Evolutionary conservation across 164 flowering plant genomes (phyloP), one percentile per base, ranked within the genome.

Genomic region (Euptelea pleiosperma): DNA sequence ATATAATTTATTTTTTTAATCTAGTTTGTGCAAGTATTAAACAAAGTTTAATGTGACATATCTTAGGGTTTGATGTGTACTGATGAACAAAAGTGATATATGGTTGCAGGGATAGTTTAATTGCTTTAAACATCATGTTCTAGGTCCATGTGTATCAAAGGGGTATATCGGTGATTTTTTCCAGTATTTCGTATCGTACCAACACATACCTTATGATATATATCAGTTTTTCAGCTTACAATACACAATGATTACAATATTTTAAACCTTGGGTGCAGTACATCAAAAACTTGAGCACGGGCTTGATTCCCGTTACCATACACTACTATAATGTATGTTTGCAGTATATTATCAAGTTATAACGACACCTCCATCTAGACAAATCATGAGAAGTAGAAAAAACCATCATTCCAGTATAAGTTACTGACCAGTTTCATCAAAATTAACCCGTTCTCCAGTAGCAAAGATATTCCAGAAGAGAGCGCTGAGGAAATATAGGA

Each of bases 381-480:
- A 36, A 34, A 18, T 8, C 6, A 14, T 40, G 21, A 31, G 15
- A 16, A 43, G 22, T 41, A 61, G 35, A 29, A 55, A 42, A n/a
- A 42, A 18, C 41, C 40, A 41, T 30, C 31, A n/a, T 2, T 24
- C 29, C 12, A 9, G 21, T 41, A 31, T 11, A 25, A 11, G 9
- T 16, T 41, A 75, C 74, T 73, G 18, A 77, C 75, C 77, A 35
- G 77, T 62, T 69, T 71, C 77, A 70, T 83, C 92, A 66, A 92
- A 89, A 66, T 82, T 67, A 16, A 89, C 86, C 36, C 79, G 77
- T 56, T 93, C 93, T 40, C 94, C 97, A 8, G 96, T 87, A 36
- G 98, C 80, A 63, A 81, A 86, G 44, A 77, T 34, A 61, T 70
- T 61, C 77, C 80, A 93, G 73, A 89, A 89, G 26, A 93, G 40